Evolutionary conservation across 2,329 filamentous ascomycete species (phyloP).

Genomic region (Atkinsonella hypoxylon): DNA sequence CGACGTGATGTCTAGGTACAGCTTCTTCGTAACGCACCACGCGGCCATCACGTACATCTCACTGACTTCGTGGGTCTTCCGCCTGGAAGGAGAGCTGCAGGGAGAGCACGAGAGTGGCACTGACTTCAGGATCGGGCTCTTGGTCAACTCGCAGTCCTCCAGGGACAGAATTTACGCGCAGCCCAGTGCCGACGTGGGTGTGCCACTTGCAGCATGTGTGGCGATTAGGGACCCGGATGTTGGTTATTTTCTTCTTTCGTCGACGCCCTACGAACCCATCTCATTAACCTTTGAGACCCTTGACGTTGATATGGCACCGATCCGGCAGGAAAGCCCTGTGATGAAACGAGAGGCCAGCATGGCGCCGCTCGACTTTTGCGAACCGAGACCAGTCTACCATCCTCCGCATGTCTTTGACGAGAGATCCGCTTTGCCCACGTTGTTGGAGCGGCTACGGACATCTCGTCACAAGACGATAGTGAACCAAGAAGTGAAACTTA

Average conservation of each 20-base stretch:
- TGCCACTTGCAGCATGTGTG: slow-evolving; percentile 41
- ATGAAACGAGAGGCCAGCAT: slow-evolving; percentile 30
- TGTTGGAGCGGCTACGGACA: slow-evolving; percentile 45
- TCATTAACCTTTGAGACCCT: slow-evolving; percentile 48
- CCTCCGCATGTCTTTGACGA: slow-evolving; percentile 49
- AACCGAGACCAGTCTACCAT: slow-evolving; percentile 55
- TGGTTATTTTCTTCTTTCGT: slow-evolving; percentile 50
- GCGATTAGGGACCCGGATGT: slow-evolving; percentile 49
- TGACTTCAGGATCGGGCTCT: slow-evolving; percentile 48
- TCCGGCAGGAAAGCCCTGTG: slow-evolving; percentile 30
- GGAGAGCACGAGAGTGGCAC: slow-evolving; percentile 44
- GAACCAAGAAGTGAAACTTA: slow-evolving; percentile 57
- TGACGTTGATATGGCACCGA: slow-evolving; percentile 35
- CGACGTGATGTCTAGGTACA: slow-evolving; percentile 50
- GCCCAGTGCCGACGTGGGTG: slow-evolving; percentile 30
- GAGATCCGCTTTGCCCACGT: slow-evolving; percentile 39
- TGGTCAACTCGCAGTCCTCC: slow-evolving; percentile 46
- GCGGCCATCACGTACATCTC: slow-evolving; percentile 49
- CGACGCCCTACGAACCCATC: slow-evolving; percentile 45
- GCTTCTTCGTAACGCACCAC: slow-evolving; percentile 50
- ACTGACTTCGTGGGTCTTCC: slow-evolving; percentile 50
- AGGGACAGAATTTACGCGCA: slow-evolving; percentile 47
- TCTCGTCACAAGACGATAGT: slow-evolving; percentile 49
- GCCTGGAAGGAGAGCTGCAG: slow-evolving; percentile 48
- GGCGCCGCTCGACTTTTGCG: slow-evolving; percentile 39